Base-by-base conservation (phyloP, 352 stramenopile genomes). In the Elongisporangium prolatum region DNA sequence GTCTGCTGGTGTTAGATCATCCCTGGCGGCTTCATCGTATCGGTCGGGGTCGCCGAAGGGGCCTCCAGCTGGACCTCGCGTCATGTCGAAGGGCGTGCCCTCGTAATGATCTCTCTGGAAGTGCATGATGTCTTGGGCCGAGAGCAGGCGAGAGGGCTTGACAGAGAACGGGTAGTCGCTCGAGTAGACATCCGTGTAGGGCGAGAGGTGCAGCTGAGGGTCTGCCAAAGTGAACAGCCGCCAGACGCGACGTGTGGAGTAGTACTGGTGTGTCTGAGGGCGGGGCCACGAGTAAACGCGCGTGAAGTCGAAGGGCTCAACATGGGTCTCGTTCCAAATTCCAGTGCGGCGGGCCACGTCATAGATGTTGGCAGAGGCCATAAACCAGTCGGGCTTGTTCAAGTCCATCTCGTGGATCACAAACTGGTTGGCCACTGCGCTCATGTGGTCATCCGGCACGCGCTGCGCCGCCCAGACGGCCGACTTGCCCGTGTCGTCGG, bases 101-200 rank as follows among this genome's bases (percentile, higher is more conserved):
- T 98, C 86, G 60, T 98, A 98, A 68, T 97, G 93, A 67, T 98
- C 88, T 3, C 93, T 80, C 61, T 97, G 87, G 54, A 97, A 94
- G 22, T 77, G 67, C 78, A 98, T 96, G 37, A 98, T 77, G 67
- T 98, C 93, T 37, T 84, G 67, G 21, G 85, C 71, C 4, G 76
- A 86, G 17, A 98, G 57, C 24, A 55, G 60, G 6, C 64, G 57
- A 5, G 77, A 56, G 0, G 78, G 59, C 55, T 88, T 73, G 17
- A 97, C 84, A 1, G 81, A 91, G 57, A 98, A 94, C 14, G 91
- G 92, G 52, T 97, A 97, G 60, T 93, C 76, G 21, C 74, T 86
- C 10, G 77, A 75, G 25, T 86, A 86, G 40, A 81, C 66, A 53
- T 97, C 86, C 4, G 86, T 86, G 49, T 79, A 73, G 9, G 89